Evolutionary conservation across 2,329 filamentous ascomycete species (phyloP).

Genomic region (Alternaria arbusti): DNA sequence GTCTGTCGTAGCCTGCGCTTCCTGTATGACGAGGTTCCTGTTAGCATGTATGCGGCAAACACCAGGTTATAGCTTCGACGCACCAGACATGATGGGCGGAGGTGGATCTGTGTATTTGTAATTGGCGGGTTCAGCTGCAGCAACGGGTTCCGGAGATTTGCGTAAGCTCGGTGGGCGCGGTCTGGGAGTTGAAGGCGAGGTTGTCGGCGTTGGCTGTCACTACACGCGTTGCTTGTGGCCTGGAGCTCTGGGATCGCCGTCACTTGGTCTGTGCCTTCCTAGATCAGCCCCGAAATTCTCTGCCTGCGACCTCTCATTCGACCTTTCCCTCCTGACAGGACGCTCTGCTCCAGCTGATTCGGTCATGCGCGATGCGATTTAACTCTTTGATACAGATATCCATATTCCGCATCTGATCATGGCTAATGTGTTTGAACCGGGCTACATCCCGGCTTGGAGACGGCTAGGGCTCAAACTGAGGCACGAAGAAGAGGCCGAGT

Average conservation of each 20-base stretch:
- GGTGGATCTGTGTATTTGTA: constrained; percentile 26
- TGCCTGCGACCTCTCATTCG: constrained; percentile 43
- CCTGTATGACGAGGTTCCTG: constrained; percentile 35
- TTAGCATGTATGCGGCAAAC: constrained; percentile 35
- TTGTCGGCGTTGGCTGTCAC: constrained; percentile 29
- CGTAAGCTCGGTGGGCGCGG: constrained; percentile 36
- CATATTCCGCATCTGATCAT: constrained; percentile 43
- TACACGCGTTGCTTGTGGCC: constrained; percentile 46
- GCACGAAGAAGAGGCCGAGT: constrained; percentile 50
- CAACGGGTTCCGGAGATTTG: constrained; percentile 34
- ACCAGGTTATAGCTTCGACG: constrained; percentile 30
- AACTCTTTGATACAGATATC: constrained; percentile 21
- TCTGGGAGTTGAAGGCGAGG: constrained; percentile 29
- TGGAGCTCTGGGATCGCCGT: constrained; percentile 38
- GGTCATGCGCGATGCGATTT: constrained; percentile 42
- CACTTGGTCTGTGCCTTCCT: constrained; percentile 23
- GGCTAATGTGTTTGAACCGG: constrained; percentile 20
- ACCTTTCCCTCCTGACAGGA: constrained; percentile 34
- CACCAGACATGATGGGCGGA: constrained; percentile 51
- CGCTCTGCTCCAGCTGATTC: constrained; percentile 41
- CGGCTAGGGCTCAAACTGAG: constrained; percentile 66
- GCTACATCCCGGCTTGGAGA: constrained; percentile 63
- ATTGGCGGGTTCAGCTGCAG: constrained; percentile 35
- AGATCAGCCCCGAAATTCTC: constrained; percentile 42
- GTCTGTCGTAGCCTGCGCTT: constrained; percentile 83